Base-by-base conservation (phyloP, 768 basidiomycete genomes). In the Sarcodon aspratus region DNA sequence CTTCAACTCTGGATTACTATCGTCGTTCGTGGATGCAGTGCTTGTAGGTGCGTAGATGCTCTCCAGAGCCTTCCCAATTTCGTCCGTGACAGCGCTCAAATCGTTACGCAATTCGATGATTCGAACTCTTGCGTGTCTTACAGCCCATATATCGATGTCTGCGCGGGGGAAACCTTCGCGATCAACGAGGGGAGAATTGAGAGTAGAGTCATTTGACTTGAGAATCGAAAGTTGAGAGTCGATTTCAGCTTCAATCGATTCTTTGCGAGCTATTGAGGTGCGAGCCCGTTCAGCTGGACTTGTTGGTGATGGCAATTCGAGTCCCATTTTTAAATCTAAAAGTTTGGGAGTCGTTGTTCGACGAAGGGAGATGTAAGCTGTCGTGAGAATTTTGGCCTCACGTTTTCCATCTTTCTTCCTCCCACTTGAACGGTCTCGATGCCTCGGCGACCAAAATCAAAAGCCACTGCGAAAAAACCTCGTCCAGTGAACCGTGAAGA, bases 61-160 rank as follows among this genome's bases (percentile, higher is more conserved):
- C 61, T 92, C 78, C 42, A 98, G 62, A 0, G 78, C 80, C 46
- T 73, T 72, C 32, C 71, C 79, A 49, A 96, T 78, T 43, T 75
- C 72, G 54, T 82, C 72, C 68, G 79, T 83, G 9, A 87, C 65
- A 33, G 61, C 70, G 13, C 68, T 71, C 51, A 84, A 69, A 60
- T 98, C 94, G 57, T 93, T 96, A 50, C 80, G 71, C 45, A 93
- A 67, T 60, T 87, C 78, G 46, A 86, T 80, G n/a, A 94, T 78
- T 45, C 85, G 72, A 32, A 82, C 74, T 47, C 91, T 75, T 10
- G 90, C 87, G 44, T 69, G 67, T 18, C 89, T 73, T 15, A 94
- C 82, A 9, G 83, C 80, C 59, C 79, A 88, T 13, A 95, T 71
- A 55, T 94, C 88, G 52, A 97, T 75, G 65, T 95, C 85, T 11